Evolutionary conservation across 192 early-diverging fungal genomes (phyloP).

Genomic region (Rhizoclosmatium sp.): DNA sequence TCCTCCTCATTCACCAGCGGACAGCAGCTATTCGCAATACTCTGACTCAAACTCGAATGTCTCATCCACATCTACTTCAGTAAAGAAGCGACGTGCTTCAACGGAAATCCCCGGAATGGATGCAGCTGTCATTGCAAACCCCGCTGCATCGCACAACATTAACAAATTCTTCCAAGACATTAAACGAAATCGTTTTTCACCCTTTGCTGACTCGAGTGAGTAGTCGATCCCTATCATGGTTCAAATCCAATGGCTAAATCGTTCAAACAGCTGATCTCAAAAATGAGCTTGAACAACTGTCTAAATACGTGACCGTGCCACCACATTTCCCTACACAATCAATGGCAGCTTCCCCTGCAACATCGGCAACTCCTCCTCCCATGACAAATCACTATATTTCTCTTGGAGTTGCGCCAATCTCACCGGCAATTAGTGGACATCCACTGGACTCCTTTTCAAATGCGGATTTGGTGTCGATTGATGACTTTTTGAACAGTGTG

Average conservation of each 20-base stretch:
- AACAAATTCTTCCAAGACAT: background rate
- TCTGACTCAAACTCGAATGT: background rate
- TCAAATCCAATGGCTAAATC: background rate
- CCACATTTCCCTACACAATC: background rate
- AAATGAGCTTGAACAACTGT: background rate
- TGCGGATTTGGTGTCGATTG: constrained; percentile 18
- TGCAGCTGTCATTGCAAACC: background rate
- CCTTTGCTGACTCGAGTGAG: background rate
- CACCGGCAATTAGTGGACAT: background rate
- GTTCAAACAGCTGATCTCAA: background rate
- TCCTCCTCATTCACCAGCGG: background rate
- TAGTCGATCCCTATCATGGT: background rate
- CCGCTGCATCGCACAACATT: background rate
- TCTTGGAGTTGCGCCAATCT: background rate
- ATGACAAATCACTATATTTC: no score
- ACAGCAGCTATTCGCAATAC: background rate
- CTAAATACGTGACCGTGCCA: background rate
- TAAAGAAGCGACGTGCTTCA: background rate
- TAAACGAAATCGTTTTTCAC: background rate
- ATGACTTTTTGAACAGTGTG: constrained; percentile 28
- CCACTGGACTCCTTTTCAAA: constrained; percentile 8
- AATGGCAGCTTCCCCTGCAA: background rate
- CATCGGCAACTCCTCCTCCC: background rate
- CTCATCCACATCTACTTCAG: background rate
- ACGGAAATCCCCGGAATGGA: background rate